Evolutionary conservation across 768 basidiomycete genomes (phyloP).

Genomic region (Podaxis sp.): DNA sequence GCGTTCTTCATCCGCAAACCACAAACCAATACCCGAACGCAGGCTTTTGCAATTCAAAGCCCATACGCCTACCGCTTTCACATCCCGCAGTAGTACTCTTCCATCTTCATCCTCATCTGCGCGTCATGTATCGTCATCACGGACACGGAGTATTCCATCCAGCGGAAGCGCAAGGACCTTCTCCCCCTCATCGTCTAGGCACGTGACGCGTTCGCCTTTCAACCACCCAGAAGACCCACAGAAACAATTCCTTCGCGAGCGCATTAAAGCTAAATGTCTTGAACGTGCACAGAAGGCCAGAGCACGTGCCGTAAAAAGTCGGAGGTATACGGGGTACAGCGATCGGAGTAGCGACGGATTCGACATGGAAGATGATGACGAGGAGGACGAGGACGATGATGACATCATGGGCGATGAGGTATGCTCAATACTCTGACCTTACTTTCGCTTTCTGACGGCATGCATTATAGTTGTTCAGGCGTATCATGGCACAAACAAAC

Average conservation of each 20-base stretch:
- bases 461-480: conserved; percentile 54
- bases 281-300: conserved; percentile 61
- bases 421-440: conserved; percentile 16
- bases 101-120: conserved; percentile 21
- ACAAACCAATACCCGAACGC: conserved; percentile 20
- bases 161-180: conserved; percentile 24
- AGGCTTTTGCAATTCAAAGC: conserved; percentile 12
- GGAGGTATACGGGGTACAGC: conserved; percentile 28
- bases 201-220: conserved; percentile 9
- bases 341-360: conserved; percentile 51
- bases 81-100: conserved; percentile 20
- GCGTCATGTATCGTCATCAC: conserved; percentile 3
- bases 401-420: conserved; percentile 65
- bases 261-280: conserved; percentile 60
- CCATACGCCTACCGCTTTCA: not conserved
- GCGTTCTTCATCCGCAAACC: conserved; percentile 40
- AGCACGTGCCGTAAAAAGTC: conserved; percentile 44
- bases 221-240: conserved; percentile 42
- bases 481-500: conserved; percentile 59
- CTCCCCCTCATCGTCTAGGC: not conserved
- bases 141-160: conserved; percentile 1
- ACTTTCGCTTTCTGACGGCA: not conserved
- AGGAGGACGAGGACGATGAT: conserved; percentile 54
- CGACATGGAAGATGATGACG: conserved; percentile 45
- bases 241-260: conserved; percentile 55